Percentiles rank a stretch among this genome's conserved stretches.
phyloP scores from a whole-genome alignment of 2,329 filamentous ascomycete species.

The Verticillium dahliae region DNA sequence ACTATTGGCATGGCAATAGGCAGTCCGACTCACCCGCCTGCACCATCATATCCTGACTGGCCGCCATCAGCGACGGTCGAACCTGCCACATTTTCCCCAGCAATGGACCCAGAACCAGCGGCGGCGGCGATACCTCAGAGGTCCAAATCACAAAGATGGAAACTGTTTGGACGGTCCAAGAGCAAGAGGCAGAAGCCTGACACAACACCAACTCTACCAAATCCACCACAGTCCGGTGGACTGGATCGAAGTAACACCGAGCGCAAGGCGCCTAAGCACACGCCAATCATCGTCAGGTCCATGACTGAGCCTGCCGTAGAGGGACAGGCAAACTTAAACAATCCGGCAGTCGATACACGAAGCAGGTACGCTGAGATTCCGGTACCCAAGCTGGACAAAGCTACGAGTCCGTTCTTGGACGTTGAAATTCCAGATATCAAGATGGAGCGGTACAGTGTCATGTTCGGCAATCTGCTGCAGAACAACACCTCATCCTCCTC shows the following conservation, averaged over 20 bases:
- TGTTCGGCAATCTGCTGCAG: conserved; percentile 75
- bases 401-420: conserved; percentile 46
- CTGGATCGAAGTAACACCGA: conserved; percentile 30
- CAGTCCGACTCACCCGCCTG: conserved; percentile 49
- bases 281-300: conserved; percentile 35
- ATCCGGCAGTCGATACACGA: conserved; percentile 3
- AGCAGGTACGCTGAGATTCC: conserved; percentile 16
- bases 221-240: conserved; percentile 2
- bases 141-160: conserved; percentile 50
- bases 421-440: conserved; percentile 75
- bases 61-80: conserved; percentile 17
- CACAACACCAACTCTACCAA: conserved; percentile 5
- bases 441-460: conserved; percentile 87
- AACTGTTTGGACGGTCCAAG: conserved; percentile 44
- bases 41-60: conserved; percentile 17
- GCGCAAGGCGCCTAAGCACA: conserved; percentile 29
- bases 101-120: conserved; percentile 6
- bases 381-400: conserved; percentile 14
- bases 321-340: conserved; percentile 2
- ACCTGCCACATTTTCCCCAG: background rate
- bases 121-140: conserved; percentile 22
- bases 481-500: conserved; percentile 21
- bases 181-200: conserved; percentile 20
- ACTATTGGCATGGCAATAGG: conserved; percentile 70
- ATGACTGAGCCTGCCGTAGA: conserved; percentile 28